Conservation (phyloP, 23 red algal species). For the Agarophyton chilense region DNA sequence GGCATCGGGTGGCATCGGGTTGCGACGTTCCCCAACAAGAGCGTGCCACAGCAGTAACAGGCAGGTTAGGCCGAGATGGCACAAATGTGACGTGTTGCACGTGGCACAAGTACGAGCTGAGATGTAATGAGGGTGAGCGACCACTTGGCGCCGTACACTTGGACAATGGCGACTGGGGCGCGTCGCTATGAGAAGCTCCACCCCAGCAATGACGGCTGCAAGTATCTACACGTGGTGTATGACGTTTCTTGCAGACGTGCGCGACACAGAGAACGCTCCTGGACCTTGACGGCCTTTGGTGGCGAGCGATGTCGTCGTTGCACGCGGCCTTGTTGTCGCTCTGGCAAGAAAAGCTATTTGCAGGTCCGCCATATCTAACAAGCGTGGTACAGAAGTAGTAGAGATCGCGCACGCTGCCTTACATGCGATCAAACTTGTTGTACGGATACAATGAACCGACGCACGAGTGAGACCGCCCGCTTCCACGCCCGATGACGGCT, state of each 20-base stretch:
- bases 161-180: neutral
- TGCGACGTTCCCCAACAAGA: too few relatives aligned
- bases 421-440: neutral
- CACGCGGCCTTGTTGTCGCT: conserved; percentile 4
- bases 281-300: too few relatives aligned
- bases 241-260: too few relatives aligned
- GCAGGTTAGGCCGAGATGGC: neutral
- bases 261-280: too few relatives aligned
- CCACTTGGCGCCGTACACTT: neutral
- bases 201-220: too few relatives aligned
- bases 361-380: neutral
- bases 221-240: too few relatives aligned
- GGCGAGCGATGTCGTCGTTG: too few relatives aligned
- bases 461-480: too few relatives aligned
- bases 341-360: neutral
- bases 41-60: too few relatives aligned
- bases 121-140: neutral
- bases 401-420: neutral
- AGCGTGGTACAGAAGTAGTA: too few relatives aligned
- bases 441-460: neutral
- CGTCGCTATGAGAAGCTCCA: neutral
- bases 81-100: neutral
- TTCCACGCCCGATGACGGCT: too few relatives aligned
- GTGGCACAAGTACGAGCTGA: neutral
- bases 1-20: too few relatives aligned